Evolutionary conservation across 2,329 filamentous ascomycete species (phyloP).

Genomic region (Dothiorella sarmentorum): DNA sequence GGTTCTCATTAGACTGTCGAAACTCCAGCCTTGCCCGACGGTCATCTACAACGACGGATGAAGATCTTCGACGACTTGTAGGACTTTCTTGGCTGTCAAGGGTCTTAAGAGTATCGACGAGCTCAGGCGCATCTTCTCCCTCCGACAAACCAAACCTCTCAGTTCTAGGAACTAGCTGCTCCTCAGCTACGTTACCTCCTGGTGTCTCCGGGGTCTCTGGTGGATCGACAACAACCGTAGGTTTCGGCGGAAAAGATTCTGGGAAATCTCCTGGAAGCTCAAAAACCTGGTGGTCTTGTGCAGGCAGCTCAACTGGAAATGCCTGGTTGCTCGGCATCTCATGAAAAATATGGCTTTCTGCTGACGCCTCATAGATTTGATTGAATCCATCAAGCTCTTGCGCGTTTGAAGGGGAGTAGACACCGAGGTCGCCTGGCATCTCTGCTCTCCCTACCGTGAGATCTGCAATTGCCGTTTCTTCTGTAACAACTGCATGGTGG

Average conservation of each 20-base stretch:
- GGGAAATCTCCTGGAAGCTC: conserved; percentile 11
- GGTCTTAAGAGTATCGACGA: neutral
- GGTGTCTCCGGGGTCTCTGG: conserved; percentile 32
- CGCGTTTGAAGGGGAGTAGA: conserved; percentile 24
- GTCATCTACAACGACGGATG: conserved; percentile 22
- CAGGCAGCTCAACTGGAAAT: neutral
- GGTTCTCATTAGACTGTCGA: conserved; percentile 31
- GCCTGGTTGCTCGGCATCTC: conserved; percentile 40
- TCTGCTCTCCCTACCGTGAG: conserved; percentile 22
- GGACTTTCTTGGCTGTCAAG: neutral
- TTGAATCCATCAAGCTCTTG: conserved; percentile 28
- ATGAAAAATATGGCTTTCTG: conserved; percentile 29
- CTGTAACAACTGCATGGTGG: conserved; percentile 54
- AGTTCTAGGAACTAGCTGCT: conserved; percentile 38
- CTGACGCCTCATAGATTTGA: conserved; percentile 33
- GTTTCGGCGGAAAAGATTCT: neutral
- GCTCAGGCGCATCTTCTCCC: neutral
- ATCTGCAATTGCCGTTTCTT: conserved; percentile 33
- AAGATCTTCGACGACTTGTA: neutral
- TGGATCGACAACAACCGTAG: conserved; percentile 24
- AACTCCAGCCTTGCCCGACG: conserved; percentile 30
- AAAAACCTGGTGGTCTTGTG: neutral
- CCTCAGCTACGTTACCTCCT: conserved; percentile 45
- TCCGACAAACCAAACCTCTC: neutral
- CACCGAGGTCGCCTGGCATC: conserved; percentile 26